Evolutionary conservation across 164 flowering plant genomes (phyloP), one percentile per base, ranked within the genome.

Genomic region (Liriodendron chinense): DNA sequence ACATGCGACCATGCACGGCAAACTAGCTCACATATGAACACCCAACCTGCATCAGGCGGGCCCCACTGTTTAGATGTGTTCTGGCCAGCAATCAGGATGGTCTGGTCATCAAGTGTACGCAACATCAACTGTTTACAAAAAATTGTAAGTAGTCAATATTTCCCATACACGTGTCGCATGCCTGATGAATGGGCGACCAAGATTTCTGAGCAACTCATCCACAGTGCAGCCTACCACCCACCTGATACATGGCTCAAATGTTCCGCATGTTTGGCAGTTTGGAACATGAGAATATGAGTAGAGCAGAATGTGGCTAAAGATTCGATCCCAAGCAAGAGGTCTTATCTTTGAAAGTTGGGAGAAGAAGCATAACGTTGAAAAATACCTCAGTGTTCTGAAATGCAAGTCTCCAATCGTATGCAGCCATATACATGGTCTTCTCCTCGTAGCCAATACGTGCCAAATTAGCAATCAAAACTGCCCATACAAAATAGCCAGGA

Each of bases 401-500:
- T 69, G 92, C 80, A 12, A 89, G 48, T 76, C 92, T 87, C 92
- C 92, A 89, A 71, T 89, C 92, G 78, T 89, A 87, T 62, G 92
- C 82, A 66, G 92, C 92, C 92, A 89, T 89, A 72, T 86, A 85
- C 92, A 89, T 89, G 47, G 84, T 87, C 76, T 89, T 89, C 82
- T 89, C 90, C 79, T 89, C 92, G 80, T 89, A 89, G 1, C 92
- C 92, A 65, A 89, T 85, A 68, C 83, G 86, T 56, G 92, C 92
- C 84, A 87, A 84, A 84, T 89, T 89, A 12, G 88, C 92, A 80
- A 89, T 89, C 67, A 87, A 76, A 79, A 87, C 88, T 69, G 92
- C 92, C 92, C 92, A 89, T 7, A 89, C 92, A 78, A 89, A 89
- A 80, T 89, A 89, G 47, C 90, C 92, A 59, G 92, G 86, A 53